Evolutionary conservation across 1,139 yeast species (phyloP).

Genomic region (Debaryomyces sp.): DNA sequence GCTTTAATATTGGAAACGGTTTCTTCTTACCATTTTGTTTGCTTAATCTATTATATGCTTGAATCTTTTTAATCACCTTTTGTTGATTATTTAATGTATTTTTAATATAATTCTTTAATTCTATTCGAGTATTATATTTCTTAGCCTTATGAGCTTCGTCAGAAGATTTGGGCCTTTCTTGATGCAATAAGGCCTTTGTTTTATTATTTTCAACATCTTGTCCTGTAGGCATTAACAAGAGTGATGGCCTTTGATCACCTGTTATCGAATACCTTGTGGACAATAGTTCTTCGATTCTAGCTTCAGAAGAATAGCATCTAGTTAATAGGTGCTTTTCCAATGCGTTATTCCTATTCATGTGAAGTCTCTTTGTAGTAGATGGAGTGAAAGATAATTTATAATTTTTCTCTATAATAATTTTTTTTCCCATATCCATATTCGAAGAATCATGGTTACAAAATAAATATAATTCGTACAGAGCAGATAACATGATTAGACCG

Average conservation of each 20-base stretch:
- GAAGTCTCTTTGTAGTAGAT: background rate
- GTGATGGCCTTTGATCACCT: slow-evolving; percentile 63
- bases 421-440: background rate
- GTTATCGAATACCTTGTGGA: slow-evolving; percentile 56
- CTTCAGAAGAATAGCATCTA: slow-evolving; percentile 48
- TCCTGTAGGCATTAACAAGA: slow-evolving; percentile 51
- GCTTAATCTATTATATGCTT: slow-evolving; percentile 26
- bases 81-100: slow-evolving; percentile 41
- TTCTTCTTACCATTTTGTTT: slow-evolving; percentile 14
- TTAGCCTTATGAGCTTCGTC: slow-evolving; percentile 19
- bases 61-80: slow-evolving; percentile 34
- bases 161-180: slow-evolving; percentile 11
- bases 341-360: slow-evolving; percentile 38
- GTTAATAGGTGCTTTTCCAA: slow-evolving; percentile 57
- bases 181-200: slow-evolving; percentile 22
- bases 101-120: slow-evolving; percentile 47
- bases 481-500: background rate
- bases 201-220: slow-evolving; percentile 18
- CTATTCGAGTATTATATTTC: slow-evolving; percentile 41
- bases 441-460: background rate
- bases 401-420: background rate
- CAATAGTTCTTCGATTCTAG: slow-evolving; percentile 50
- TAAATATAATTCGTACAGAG: background rate
- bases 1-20: slow-evolving; percentile 29
- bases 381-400: background rate